A percentile compares a stretch with the other conserved stretches of the same genome.
Evolutionary conservation across 805 yeast species (phyloP).

Genomic region (Candida saitoana): DNA sequence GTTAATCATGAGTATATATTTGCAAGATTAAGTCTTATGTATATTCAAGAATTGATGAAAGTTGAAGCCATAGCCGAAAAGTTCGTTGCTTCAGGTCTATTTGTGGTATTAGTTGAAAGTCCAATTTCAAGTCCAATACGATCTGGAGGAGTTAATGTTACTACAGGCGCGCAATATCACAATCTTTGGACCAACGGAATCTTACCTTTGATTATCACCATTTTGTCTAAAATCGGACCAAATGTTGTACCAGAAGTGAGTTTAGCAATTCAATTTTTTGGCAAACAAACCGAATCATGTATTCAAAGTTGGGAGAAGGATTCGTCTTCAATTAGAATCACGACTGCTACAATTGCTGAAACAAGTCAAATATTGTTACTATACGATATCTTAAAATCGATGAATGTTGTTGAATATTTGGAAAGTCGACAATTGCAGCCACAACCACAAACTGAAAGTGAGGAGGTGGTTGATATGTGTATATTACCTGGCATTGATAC

Average conservation of each 20-base stretch:
- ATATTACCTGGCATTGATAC: conserved; percentile 60
- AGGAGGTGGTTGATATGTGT: conserved; percentile 23
- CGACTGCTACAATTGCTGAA: conserved; percentile 35
- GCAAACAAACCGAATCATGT: conserved; percentile 61
- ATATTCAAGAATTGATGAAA: conserved; percentile 63
- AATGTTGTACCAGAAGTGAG: conserved; percentile 62
- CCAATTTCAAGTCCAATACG: conserved; percentile 66
- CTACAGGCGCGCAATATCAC: conserved; percentile 54
- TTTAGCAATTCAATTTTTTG: conserved; percentile 58
- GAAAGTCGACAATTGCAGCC: conserved; percentile 9
- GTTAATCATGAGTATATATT: conserved; percentile 61
- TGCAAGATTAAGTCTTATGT: conserved; percentile 68
- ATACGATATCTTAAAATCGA: conserved; percentile 50
- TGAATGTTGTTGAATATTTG: conserved; percentile 51
- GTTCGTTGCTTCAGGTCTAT: conserved; percentile 58
- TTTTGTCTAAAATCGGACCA: conserved; percentile 61
- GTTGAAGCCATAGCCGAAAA: conserved; percentile 62
- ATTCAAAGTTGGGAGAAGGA: conserved; percentile 66
- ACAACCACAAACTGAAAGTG: neutral
- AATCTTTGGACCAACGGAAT: conserved; percentile 85
- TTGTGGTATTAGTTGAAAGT: conserved; percentile 66
- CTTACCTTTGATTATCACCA: conserved; percentile 58
- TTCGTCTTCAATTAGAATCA: conserved; percentile 37
- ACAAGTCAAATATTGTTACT: conserved; percentile 60
- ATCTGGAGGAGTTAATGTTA: conserved; percentile 56